Base-by-base conservation (phyloP, 108 stramenopile genomes). In the Cyclotella cryptica region DNA sequence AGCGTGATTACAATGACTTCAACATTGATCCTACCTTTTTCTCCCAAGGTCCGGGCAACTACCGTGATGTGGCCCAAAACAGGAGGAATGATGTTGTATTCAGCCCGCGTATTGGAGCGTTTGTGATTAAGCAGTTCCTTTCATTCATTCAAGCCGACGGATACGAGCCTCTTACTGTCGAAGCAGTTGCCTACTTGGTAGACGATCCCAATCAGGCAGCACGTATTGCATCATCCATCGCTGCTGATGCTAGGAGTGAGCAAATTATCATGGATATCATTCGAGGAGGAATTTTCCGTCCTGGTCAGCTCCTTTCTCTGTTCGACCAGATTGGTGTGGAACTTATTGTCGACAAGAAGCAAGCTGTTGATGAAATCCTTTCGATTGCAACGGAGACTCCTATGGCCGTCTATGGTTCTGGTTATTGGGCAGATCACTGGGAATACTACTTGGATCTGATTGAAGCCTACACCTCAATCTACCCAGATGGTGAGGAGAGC, bases 1-100 rank as follows among this genome's bases (percentile, higher is more conserved):
- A 98, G 73, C 96, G 98, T 77, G 98, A 98, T 66, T 98, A 98
- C 92, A 98, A 98, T 75, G 90, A 90, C 71, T 98, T 97, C 78
- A 79, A 81, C 45, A 97, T 98, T 74, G 93, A 96, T 43, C 83
- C 90, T 43, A 87, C 95, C 0, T 97, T 85, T 84, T 98, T 89
- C 76, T 95, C 94, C 27, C 95, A 95, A 86, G 96, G 98, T 44
- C 96, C 95, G 24, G 98, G 98, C 43, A 97, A 98, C 84, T 98
- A 94, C 88, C 90, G 98, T 75, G 98, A 98, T 77, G 90, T 98
- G 44, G 96, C 94, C 26, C 98, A 98, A 76, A 98, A 98, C 78
- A 91, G 98, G 76, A 90, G 97, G 45, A 87, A 94, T 46, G 98
- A 98, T 80, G 96, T 97, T 8, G 85, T 95, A 12, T 93, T 97